Evolutionary conservation across 73 alveolate species (phyloP), one percentile per base, ranked within the genome.

Genomic region (Paramecium sonneborni): DNA sequence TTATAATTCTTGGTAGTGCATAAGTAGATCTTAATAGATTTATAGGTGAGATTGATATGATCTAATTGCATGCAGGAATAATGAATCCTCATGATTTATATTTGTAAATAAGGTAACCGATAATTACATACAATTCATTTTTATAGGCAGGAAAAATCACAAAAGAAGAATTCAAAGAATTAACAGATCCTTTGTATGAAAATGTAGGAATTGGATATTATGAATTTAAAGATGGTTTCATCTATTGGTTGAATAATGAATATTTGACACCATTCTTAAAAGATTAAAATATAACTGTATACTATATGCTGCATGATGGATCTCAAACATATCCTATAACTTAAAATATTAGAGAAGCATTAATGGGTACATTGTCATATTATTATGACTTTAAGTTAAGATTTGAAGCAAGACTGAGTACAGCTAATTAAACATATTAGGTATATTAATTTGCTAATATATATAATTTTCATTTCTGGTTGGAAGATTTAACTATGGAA

Each of bases 371-470:
- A 4, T 24, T 79, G n/a, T 26, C 46, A 79, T 39, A 46, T 46
- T 79, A 79, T 39, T 79, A 79, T 9, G 30, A 43, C 10, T 79
- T 79, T 12, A 79, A 79, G 24, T 43, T 43, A 15, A 46, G 69
- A 43, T 79, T 79, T 41, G 90, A 79, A 24, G 90, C 74, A 23
- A 39, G 72, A 44, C 15, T 39, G 8, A 79, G 90, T 24, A 21
- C 90, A 20, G 69, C 90, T 20, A 79, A 79, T 79, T 23, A 39
- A 39, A 43, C 90, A 1, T 79, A 43, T 79, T 46, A 79, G 15
- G 90, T 79, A 0, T 79, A 37, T 79, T 23, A 79, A 79, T 79
- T 79, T 79, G 90, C 90, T 4, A 79, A 79, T 79, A 24, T 43
- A 1, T 41, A 23, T 20, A 79, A 46, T 21, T 41, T 79, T 24